phyloP scores from a whole-genome alignment of 1,139 yeast species.

The Blastobotrys proliferans region DNA sequence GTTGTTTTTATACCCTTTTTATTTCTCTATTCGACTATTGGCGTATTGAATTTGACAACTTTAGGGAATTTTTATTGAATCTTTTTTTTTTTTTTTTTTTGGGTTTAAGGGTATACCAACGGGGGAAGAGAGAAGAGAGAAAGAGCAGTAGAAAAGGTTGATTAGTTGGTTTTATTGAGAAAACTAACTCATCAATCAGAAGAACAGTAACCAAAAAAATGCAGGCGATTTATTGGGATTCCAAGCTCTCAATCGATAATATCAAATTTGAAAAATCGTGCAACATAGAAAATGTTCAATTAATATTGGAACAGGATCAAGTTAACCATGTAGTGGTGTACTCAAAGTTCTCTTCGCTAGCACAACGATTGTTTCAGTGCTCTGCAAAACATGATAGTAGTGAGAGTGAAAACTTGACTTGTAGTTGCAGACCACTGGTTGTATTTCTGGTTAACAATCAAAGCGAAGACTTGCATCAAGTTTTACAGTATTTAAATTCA shows the following conservation, averaged over 20 bases:
- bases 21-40: too few relatives aligned
- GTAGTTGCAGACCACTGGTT: constrained; percentile 9
- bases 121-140: too few relatives aligned
- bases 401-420: neutral
- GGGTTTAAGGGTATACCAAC: too few relatives aligned
- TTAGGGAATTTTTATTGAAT: too few relatives aligned
- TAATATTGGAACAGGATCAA: constrained; percentile 1
- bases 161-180: too few relatives aligned
- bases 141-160: too few relatives aligned
- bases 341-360: constrained; percentile 13
- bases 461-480: constrained; percentile 2
- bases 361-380: constrained; percentile 12
- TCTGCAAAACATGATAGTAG: constrained; percentile 9
- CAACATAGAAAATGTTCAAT: constrained; percentile 3
- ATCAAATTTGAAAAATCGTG: neutral
- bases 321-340: constrained; percentile 5
- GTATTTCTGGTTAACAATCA: constrained; percentile 9
- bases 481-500: constrained; percentile 8
- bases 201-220: too few relatives aligned
- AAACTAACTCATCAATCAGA: too few relatives aligned
- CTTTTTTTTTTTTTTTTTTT: too few relatives aligned
- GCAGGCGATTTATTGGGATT: constrained; percentile 11
- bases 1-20: too few relatives aligned
- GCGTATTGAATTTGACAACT: too few relatives aligned
- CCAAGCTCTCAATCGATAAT: constrained; percentile 4